Evolutionary conservation across 2,329 filamentous ascomycete species (phyloP), one percentile per base, ranked within the genome.

Genomic region (Colletotrichum limetticola): DNA sequence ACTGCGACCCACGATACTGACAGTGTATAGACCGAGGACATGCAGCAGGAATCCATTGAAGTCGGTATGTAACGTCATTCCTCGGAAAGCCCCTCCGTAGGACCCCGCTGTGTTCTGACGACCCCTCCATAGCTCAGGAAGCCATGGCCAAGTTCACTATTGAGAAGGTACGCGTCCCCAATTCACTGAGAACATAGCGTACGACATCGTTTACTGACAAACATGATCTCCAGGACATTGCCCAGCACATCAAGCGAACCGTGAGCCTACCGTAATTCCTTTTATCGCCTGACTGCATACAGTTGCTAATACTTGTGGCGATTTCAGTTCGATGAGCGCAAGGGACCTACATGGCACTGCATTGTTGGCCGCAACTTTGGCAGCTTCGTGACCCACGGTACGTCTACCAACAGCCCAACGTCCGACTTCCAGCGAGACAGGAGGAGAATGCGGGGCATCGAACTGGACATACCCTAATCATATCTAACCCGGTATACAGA

Each of bases 351-450:
- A 82, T 99, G 96, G 97, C 97, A 99, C 86, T 99, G 97, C 86
- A 98, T 99, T 78, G 97, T 99, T 42, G 97, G 97, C 75, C 91
- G 97, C 78, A 98, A 99, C 89, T 99, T 99, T 86, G 97, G 97
- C 78, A 98, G 96, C 86, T 99, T 98, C 79, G 97, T 99, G 64
- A 99, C 97, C 53, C 97, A 99, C 81, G 95, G 95, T 98, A 90
- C 74, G 90, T 72, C n/a, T n/a, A 26, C n/a, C 16, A 16, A 57
- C 16, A 78, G 49, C 32, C 24, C 49, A 69, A 32, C 24, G 22
- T n/a, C 14, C 26, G 28, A 14, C 28, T 12, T 24, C 28, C 9
- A 2, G 28, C 32, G 12, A 1, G 0, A 35, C 22, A 35, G 14
- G 4, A 49, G 19, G 42, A n/a, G 7, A 49, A 11, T 19, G 2